Conservation (phyloP, 129 eudicot genomes). For the Solidago caesia region DNA sequence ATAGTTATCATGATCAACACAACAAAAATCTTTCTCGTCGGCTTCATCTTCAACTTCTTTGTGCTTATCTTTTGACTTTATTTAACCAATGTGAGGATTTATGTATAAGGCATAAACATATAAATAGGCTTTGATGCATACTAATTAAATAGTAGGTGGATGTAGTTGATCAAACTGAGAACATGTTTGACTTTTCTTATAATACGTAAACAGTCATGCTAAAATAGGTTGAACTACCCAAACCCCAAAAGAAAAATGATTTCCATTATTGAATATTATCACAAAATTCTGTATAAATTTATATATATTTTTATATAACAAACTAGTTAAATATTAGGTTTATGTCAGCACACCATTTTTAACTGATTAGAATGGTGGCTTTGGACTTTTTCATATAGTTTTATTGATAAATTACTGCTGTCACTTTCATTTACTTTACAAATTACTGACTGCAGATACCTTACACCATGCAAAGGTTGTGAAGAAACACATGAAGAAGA, state of each 20-base stretch:
- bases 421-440: slow-evolving; percentile 2
- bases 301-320: too few species aligned
- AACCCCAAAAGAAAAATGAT: slow-evolving; percentile 7
- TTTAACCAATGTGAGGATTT: slow-evolving; percentile 5
- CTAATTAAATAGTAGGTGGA: slow-evolving; percentile 24
- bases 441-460: slow-evolving; percentile 48
- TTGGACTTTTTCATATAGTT: neutral
- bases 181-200: slow-evolving; percentile 25
- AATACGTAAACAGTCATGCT: slow-evolving; percentile 11
- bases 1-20: slow-evolving; percentile 15
- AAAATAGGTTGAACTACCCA: slow-evolving; percentile 34
- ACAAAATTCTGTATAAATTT: too few species aligned
- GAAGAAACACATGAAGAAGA: slow-evolving; percentile 46
- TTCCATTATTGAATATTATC: neutral
- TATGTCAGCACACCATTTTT: neutral
- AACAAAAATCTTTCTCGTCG: neutral
- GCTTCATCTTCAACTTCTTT: slow-evolving; percentile 18
- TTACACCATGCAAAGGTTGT: slow-evolving; percentile 47
- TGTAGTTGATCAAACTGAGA: slow-evolving; percentile 37
- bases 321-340: neutral
- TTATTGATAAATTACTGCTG: neutral
- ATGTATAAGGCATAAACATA: neutral
- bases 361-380: neutral
- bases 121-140: slow-evolving; percentile 26
- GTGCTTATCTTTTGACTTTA: neutral